phyloP scores from a whole-genome alignment of 352 stramenopile genomes.

The Phytophthora colocasiae region DNA sequence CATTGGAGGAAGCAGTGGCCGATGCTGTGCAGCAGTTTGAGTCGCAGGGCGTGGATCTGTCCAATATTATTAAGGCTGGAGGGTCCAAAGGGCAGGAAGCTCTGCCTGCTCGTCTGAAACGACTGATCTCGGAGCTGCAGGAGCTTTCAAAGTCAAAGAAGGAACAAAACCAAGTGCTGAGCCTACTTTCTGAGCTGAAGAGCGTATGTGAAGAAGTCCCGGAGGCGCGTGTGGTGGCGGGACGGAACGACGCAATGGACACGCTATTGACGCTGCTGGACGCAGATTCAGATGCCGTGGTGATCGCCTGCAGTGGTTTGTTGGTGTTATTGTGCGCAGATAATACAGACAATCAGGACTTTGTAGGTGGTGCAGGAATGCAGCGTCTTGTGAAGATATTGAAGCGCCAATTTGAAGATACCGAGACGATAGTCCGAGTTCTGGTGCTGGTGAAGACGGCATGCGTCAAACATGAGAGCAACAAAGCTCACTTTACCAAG shows the following conservation, averaged over 20 bases:
- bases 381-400: conserved; percentile 39
- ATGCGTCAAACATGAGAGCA: conserved; percentile 71
- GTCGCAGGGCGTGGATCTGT: conserved; percentile 88
- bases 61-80: conserved; percentile 76
- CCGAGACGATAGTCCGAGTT: conserved; percentile 28
- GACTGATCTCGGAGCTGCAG: conserved; percentile 40
- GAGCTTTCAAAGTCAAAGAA: conserved; percentile 3
- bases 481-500: conserved; percentile 73
- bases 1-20: conserved; percentile 69
- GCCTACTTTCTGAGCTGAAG: conserved; percentile 38
- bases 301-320: conserved; percentile 27
- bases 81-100: conserved; percentile 20
- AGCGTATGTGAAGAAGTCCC: conserved; percentile 50
- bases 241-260: conserved; percentile 62
- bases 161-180: conserved; percentile 19
- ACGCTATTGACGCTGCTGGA: conserved; percentile 52
- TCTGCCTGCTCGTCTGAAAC: conserved; percentile 43
- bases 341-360: conserved; percentile 70
- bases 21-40: conserved; percentile 89
- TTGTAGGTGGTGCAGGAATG: conserved; percentile 55
- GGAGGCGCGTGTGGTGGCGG: conserved; percentile 68
- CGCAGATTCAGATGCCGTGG: conserved; percentile 7
- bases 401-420: conserved; percentile 13
- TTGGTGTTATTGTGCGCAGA: conserved; percentile 52
- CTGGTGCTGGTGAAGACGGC: conserved; percentile 47